Percentiles rank a stretch among this genome's conserved stretches.
Evolutionary conservation across 345 rosid species (phyloP).

Genomic region (Streptanthus diversifolius): DNA sequence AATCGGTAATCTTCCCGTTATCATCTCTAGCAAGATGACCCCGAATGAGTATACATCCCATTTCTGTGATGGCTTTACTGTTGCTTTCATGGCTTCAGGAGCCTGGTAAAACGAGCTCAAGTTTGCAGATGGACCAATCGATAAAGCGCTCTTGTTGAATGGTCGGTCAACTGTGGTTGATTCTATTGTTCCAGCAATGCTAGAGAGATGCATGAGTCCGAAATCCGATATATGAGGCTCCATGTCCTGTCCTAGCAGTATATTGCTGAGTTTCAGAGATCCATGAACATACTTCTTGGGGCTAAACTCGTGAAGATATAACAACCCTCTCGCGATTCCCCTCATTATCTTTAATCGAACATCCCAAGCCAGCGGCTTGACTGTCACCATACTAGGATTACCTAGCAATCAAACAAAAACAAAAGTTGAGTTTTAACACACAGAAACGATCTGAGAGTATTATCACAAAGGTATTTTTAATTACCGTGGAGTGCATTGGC

Average conservation of each 20-base stretch:
- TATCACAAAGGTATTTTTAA: neutral
- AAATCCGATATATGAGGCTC: conserved; percentile 80
- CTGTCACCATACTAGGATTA: conserved; percentile 61
- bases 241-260: conserved; percentile 68
- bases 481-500: conserved; percentile 80
- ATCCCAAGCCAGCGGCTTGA: conserved; percentile 70
- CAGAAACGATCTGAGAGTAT: neutral
- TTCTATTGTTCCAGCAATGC: conserved; percentile 70
- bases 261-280: conserved; percentile 73
- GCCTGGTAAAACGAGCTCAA: conserved; percentile 71
- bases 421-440: conserved; percentile 9
- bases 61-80: conserved; percentile 83
- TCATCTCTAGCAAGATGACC: conserved; percentile 85
- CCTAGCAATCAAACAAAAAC: conserved; percentile 37
- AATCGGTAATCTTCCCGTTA: conserved; percentile 62
- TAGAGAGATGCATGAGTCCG: conserved; percentile 88
- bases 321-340: conserved; percentile 73
- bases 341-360: conserved; percentile 65
- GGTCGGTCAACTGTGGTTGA: conserved; percentile 53
- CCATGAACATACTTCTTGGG: conserved; percentile 91
- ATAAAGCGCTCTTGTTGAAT: conserved; percentile 40
- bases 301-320: conserved; percentile 82
- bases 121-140: conserved; percentile 41
- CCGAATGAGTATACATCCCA: conserved; percentile 95
- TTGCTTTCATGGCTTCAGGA: conserved; percentile 71